Percentiles rank a stretch among this genome's conserved stretches.
These are phyloP conservation scores for Extremus antarcticus DNA, from an alignment of 495 filamentous ascomycete species.

Conservation along the genomic window DNA sequence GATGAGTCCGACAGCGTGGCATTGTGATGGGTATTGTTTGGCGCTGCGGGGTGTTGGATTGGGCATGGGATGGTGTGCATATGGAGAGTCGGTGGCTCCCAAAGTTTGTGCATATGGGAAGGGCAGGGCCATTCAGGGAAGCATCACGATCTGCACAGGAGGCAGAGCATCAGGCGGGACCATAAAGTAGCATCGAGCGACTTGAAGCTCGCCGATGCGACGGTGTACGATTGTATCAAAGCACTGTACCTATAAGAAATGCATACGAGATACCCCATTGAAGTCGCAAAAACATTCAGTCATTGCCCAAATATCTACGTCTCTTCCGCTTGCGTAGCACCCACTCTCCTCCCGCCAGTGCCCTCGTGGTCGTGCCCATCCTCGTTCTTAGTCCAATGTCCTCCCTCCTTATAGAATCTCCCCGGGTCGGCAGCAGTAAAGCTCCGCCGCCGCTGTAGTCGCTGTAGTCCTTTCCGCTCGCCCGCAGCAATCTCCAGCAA, in stretches of 20 bases:
- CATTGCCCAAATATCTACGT: not conserved
- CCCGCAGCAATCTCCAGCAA: conserved; percentile 5
- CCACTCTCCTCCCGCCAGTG: no score
- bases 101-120: not conserved
- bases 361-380: no score
- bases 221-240: not conserved
- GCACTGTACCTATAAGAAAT: not conserved
- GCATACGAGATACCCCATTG: not conserved
- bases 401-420: not conserved
- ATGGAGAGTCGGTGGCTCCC: no score
- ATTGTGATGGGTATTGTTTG: conserved; percentile 14
- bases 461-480: no score
- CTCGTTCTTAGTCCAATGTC: not conserved
- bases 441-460: not conserved
- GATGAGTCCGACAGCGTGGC: conserved; percentile 15
- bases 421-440: conserved; percentile 10
- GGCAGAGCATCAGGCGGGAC: not conserved
- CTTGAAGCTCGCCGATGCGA: not conserved
- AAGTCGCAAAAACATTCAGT: not conserved
- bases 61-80: no score
- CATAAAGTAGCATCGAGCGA: not conserved
- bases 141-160: not conserved
- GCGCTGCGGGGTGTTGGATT: not conserved
- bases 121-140: not conserved
- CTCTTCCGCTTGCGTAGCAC: no score